Base-by-base conservation (phyloP, 768 basidiomycete species). In the Serendipita sp. region DNA sequence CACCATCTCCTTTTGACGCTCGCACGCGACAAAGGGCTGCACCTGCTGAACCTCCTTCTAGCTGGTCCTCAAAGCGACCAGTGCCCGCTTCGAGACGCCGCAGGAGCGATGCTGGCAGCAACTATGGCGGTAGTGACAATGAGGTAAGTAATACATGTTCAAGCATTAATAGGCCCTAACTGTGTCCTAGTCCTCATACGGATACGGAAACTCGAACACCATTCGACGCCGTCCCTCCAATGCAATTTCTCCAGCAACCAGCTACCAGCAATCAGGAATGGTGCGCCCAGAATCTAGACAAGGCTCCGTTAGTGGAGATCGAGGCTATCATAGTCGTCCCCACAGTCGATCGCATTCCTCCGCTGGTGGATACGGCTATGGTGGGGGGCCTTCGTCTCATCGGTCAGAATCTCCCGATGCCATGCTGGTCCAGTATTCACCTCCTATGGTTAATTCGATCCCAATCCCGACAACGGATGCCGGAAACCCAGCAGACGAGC, bases 21-120 rank as follows among this genome's bases (percentile, higher is more conserved):
- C 79, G 84, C 50, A 77, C 79, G 31, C 74, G 89, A 64, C 87
- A 88, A 69, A 80, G 89, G 20, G 78, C 86, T 7, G 82, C 82
- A 0, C 89, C 88, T 0, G 73, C 89, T 1, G 70, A 70, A 2
- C 81, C 85, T 1, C 89, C 89, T 0, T 88, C 88, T 2, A 89
- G 85, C 67, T 90, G 88, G 85, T 69, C 79, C 13, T 22, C 41
- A 30, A 84, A 81, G 65, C 80, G 85, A 2, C 86, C 86, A 3
- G 74, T 76, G 16, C 86, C 87, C 14, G 83, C 84, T 3, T 73
- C 78, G 50, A 58, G 53, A 33, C 77, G 89, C 61, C 75, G 87
- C 61, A 86, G 79, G 73, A 90, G 88, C 64, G 81, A 87, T 66
- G 86, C 85, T 9, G 79, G 78, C 64, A 74, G 78, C 30, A 71